These are phyloP conservation scores for Scedosporium minutisporum DNA, from an alignment of 2,329 filamentous ascomycete genomes.

Conservation along the genomic window DNA sequence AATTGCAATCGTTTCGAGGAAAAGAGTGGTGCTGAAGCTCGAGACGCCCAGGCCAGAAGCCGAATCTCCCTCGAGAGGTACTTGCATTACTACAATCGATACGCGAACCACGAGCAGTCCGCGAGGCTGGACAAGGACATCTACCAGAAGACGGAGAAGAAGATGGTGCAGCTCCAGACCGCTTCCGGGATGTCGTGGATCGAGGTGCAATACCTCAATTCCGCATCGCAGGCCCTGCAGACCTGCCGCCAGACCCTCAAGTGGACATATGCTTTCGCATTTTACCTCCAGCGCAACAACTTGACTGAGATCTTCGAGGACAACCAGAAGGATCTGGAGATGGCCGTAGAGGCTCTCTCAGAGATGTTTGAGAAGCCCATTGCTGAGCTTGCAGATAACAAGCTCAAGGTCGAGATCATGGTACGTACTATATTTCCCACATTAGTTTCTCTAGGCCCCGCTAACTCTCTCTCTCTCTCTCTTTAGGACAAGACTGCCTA, in stretches of 20 bases:
- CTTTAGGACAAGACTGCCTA: conserved; percentile 79
- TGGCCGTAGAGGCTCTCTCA: conserved; percentile 93
- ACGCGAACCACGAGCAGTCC: conserved; percentile 97
- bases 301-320: conserved; percentile 96
- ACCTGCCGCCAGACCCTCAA: conserved; percentile 97
- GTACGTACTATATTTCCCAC: conserved; percentile 3
- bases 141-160: conserved; percentile 93
- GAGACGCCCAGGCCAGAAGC: conserved; percentile 85
- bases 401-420: conserved; percentile 95
- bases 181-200: conserved; percentile 98
- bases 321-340: conserved; percentile 95
- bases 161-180: conserved; percentile 94
- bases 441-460: not conserved
- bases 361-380: conserved; percentile 99
- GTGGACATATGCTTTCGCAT: conserved; percentile 98
- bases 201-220: conserved; percentile 92
- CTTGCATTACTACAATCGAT: conserved; percentile 97
- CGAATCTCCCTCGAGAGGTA: conserved; percentile 91
- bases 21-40: conserved; percentile 82
- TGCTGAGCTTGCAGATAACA: conserved; percentile 71
- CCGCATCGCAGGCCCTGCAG: conserved; percentile 86
- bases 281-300: conserved; percentile 93
- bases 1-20: conserved; percentile 98
- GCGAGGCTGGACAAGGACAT: conserved; percentile 95
- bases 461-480: not conserved